Conservation (phyloP, 2,329 filamentous ascomycete genomes). For the Pyrenophora teres region DNA sequence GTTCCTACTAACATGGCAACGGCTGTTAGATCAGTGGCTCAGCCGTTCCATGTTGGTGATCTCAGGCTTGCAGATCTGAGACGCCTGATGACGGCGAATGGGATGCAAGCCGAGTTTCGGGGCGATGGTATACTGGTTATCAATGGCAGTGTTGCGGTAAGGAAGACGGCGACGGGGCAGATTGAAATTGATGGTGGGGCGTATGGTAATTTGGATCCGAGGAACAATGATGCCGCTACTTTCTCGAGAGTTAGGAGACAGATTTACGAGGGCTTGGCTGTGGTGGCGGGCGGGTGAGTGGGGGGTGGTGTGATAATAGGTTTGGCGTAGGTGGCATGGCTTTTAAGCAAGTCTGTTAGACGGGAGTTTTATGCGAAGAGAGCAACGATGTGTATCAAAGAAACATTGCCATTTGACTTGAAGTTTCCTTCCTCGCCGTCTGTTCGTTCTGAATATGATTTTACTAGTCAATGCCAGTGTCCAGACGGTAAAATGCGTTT, state of each 20-base stretch:
- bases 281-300: constrained; percentile 68
- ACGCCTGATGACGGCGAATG: constrained; percentile 75
- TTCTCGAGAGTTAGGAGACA: constrained; percentile 88
- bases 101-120: constrained; percentile 88
- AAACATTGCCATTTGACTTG: too few species aligned
- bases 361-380: too few species aligned
- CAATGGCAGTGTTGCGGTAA: constrained; percentile 83
- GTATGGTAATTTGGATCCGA: constrained; percentile 43
- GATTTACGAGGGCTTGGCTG: constrained; percentile 92
- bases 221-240: constrained; percentile 62
- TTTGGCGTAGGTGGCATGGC: too few species aligned
- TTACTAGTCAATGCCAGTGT: too few species aligned
- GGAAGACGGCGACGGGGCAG: constrained; percentile 83
- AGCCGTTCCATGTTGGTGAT: constrained; percentile 93
- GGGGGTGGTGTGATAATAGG: neutral
- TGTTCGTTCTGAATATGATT: too few species aligned
- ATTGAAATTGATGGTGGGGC: constrained; percentile 77
- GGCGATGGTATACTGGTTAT: constrained; percentile 91
- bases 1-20: constrained; percentile 67
- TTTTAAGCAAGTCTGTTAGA: too few species aligned
- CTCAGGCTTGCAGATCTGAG: constrained; percentile 85
- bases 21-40: constrained; percentile 75
- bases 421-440: too few species aligned
- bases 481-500: too few species aligned
- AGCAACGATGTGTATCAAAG: too few species aligned